Percentiles rank a stretch among this genome's conserved stretches.
Conservation (phyloP, 805 yeast genomes). For the Teunomyces panamensis region DNA sequence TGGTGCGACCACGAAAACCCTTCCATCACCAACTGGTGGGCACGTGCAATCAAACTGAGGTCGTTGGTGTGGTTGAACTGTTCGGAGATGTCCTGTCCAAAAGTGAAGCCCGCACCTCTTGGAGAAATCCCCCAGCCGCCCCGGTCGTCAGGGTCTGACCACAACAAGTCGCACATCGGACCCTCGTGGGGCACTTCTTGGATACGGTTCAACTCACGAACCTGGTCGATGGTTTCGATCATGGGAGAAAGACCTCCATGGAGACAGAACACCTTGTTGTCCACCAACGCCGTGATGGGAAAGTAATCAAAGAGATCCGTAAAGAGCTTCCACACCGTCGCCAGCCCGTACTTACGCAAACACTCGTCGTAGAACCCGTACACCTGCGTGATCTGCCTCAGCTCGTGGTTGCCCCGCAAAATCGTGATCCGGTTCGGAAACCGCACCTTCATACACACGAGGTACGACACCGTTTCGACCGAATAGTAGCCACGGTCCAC, state of each 20-base stretch:
- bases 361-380: constrained; percentile 96
- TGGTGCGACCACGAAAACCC: constrained; percentile 95
- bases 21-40: constrained; percentile 97
- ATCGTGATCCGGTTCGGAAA: constrained; percentile 90
- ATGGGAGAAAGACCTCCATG: constrained; percentile 96
- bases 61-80: constrained; percentile 92
- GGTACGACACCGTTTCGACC: constrained; percentile 84
- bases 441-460: constrained; percentile 89
- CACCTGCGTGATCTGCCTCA: constrained; percentile 94
- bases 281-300: constrained; percentile 91
- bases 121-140: constrained; percentile 99
- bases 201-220: constrained; percentile 82
- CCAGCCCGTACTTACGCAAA: constrained; percentile 86
- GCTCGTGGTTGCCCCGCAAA: constrained; percentile 91
- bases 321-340: constrained; percentile 90
- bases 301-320: constrained; percentile 90
- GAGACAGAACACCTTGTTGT: constrained; percentile 83
- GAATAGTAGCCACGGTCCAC: constrained; percentile 91
- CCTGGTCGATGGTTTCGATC: constrained; percentile 91
- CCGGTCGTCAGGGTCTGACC: constrained; percentile 98
- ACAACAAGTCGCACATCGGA: constrained; percentile 92
- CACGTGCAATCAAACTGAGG: constrained; percentile 82
- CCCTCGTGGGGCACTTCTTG: constrained; percentile 98
- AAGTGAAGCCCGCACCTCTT: constrained; percentile 98
- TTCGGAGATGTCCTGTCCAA: constrained; percentile 92